Conservation (phyloP, 163 green algal genomes). For the Scenedesmus sp. region DNA sequence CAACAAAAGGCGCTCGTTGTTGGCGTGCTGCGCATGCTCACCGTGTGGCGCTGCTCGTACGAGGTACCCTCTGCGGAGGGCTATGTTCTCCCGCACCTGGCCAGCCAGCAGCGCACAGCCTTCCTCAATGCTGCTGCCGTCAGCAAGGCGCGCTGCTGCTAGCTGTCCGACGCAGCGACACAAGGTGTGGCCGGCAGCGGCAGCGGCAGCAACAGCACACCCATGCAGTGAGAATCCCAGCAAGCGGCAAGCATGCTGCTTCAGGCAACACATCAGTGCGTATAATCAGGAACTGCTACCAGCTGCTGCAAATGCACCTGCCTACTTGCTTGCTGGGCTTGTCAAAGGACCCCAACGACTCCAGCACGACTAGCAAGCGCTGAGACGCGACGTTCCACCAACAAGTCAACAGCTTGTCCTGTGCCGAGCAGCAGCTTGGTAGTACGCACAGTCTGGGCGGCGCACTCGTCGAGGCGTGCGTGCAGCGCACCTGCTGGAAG, state of each 20-base stretch:
- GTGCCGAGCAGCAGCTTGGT: too few relatives aligned
- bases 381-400: too few relatives aligned
- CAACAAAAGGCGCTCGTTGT: background rate
- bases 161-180: background rate
- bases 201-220: slow-evolving; percentile 11
- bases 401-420: too few relatives aligned
- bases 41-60: slow-evolving; percentile 31
- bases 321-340: background rate
- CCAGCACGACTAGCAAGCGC: background rate
- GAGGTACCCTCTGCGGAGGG: slow-evolving; percentile 74
- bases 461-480: too few relatives aligned
- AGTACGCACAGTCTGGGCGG: too few relatives aligned
- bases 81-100: slow-evolving; percentile 85
- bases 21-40: background rate
- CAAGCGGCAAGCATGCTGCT: background rate
- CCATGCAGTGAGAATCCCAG: background rate
- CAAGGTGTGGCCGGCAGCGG: background rate
- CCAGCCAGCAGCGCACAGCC: slow-evolving; percentile 74
- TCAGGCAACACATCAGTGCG: background rate
- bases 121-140: background rate
- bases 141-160: background rate
- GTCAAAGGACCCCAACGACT: background rate
- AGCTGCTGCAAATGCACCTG: background rate
- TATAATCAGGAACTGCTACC: background rate
- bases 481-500: slow-evolving; percentile 23